Evolutionary conservation across 2,329 filamentous ascomycete genomes (phyloP).

Genomic region (Lecanicillium sp.): DNA sequence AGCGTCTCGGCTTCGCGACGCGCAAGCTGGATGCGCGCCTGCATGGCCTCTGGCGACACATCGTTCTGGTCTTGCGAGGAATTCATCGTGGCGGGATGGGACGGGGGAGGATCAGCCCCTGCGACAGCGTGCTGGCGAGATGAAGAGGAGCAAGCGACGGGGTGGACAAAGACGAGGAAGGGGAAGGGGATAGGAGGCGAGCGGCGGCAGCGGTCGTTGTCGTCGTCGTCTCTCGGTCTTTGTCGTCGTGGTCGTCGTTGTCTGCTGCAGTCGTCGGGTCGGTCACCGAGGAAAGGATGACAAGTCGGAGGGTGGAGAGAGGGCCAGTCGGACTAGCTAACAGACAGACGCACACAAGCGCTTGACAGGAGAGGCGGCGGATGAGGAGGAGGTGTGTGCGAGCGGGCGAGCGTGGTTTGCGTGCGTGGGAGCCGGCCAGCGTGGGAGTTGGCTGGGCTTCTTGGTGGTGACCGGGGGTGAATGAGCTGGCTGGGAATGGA

Average conservation of each 20-base stretch:
- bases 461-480: too few species aligned
- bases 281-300: too few species aligned
- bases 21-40: conserved; percentile 86
- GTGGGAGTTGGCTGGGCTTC: too few species aligned
- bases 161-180: conserved; percentile 8
- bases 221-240: neutral
- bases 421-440: too few species aligned
- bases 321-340: too few species aligned
- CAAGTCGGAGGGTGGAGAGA: too few species aligned
- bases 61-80: conserved; percentile 48
- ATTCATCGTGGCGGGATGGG: conserved; percentile 39
- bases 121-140: conserved; percentile 2
- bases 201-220: conserved; percentile 9
- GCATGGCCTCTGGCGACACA: conserved; percentile 71
- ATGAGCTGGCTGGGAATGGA: too few species aligned
- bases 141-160: conserved; percentile 2
- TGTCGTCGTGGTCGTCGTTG: neutral
- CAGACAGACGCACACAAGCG: too few species aligned
- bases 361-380: too few species aligned
- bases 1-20: conserved; percentile 95
- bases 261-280: conserved; percentile 15
- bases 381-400: too few species aligned
- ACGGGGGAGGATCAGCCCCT: neutral
- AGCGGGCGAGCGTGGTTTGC: too few species aligned
- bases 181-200: conserved; percentile 9